These are phyloP conservation scores for Yamadazyma friedrichii DNA, from an alignment of 1,139 yeast species.

Conservation along the genomic window DNA sequence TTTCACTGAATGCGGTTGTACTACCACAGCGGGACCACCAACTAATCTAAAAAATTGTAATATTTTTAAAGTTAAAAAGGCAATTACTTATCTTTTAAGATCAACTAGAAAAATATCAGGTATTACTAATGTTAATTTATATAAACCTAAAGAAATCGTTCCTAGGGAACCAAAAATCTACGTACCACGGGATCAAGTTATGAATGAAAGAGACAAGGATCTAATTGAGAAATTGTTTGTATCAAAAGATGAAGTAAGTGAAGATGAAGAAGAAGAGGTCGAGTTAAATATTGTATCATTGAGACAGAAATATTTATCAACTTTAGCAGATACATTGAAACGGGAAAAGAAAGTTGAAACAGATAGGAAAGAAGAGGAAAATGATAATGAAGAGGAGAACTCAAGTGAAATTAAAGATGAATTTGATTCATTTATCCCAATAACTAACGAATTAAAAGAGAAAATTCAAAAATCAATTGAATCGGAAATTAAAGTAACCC, in stretches of 20 bases:
- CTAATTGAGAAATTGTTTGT: conserved; percentile 26
- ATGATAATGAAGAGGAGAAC: not conserved
- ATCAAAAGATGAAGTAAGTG: conserved; percentile 12
- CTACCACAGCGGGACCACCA: conserved; percentile 33
- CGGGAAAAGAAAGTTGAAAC: not conserved
- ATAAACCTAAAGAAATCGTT: conserved; percentile 39
- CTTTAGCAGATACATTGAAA: not conserved
- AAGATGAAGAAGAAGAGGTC: conserved; percentile 2
- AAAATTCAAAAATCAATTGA: conserved; percentile 15
- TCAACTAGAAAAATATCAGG: conserved; percentile 55
- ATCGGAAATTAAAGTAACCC: conserved; percentile 14
- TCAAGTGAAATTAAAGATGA: conserved; percentile 2
- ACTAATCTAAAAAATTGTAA: conserved; percentile 44
- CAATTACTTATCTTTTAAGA: conserved; percentile 55
- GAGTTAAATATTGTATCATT: not conserved
- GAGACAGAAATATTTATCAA: not conserved
- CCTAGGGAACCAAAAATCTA: conserved; percentile 32
- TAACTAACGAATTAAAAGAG: conserved; percentile 12
- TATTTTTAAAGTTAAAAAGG: conserved; percentile 59
- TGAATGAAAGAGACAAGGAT: conserved; percentile 29
- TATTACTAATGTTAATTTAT: conserved; percentile 35
- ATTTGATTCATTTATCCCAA: conserved; percentile 11
- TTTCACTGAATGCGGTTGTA: conserved; percentile 70
- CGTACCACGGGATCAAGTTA: conserved; percentile 41
- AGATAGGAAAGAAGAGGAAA: not conserved